phyloP scores from a whole-genome alignment of 129 eudicot species.

The Deinandra increscens region DNA sequence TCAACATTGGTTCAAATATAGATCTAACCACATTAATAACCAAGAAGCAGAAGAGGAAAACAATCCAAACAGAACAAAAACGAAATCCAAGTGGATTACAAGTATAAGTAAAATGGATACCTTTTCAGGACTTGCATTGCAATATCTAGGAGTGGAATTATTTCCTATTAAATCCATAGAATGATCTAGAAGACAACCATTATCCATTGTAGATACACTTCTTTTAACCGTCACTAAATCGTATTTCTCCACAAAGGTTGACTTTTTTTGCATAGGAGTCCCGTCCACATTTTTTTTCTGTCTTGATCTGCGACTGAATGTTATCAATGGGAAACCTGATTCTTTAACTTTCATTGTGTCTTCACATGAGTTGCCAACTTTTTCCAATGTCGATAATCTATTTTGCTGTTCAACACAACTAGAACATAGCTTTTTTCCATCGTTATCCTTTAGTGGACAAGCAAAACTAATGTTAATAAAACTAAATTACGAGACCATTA shows the following conservation, averaged over 20 bases:
- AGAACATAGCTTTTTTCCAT: conserved; percentile 31
- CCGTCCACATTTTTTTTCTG: conserved; percentile 32
- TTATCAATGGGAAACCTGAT: conserved; percentile 41
- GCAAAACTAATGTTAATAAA: conserved; percentile 8
- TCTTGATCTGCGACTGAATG: conserved; percentile 61
- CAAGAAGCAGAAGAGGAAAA: neutral
- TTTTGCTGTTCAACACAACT: conserved; percentile 34
- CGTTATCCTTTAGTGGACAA: conserved; percentile 30
- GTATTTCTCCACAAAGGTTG: conserved; percentile 15
- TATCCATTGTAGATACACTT: conserved; percentile 18
- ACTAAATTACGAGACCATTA: neutral
- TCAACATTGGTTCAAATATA: neutral
- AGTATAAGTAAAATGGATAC: conserved; percentile 23
- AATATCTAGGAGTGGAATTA: conserved; percentile 7
- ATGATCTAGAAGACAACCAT: conserved; percentile 22
- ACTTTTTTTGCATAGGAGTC: conserved; percentile 11
- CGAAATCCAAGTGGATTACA: conserved; percentile 9
- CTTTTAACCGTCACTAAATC: conserved; percentile 22
- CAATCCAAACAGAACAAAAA: neutral
- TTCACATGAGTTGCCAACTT: conserved; percentile 24
- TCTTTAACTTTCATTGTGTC: conserved; percentile 27
- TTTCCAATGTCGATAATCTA: conserved; percentile 27
- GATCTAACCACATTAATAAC: neutral
- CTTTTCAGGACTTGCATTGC: conserved; percentile 27
- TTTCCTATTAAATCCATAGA: conserved; percentile 26